These are phyloP conservation scores for Exophiala mesophila DNA, from an alignment of 2,329 filamentous ascomycete genomes.

Conservation along the genomic window DNA sequence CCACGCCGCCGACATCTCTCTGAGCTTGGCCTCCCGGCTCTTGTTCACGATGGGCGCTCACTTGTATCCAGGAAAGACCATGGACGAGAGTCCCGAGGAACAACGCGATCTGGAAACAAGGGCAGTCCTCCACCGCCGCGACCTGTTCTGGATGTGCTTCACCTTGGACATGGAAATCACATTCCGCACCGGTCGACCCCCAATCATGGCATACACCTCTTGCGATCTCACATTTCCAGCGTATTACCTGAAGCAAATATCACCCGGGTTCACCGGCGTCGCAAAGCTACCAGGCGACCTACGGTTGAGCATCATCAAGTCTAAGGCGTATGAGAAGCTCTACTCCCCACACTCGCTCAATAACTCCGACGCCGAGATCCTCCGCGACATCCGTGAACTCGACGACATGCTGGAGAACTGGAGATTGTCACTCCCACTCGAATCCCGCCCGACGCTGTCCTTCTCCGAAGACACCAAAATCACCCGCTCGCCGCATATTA, in stretches of 20 bases:
- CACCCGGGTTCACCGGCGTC: neutral
- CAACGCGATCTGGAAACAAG: too few species aligned
- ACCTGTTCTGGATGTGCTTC: neutral
- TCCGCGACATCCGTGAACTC: conserved; percentile 52
- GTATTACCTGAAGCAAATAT: too few species aligned
- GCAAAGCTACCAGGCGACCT: neutral
- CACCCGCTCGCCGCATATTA: conserved; percentile 24
- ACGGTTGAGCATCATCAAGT: neutral
- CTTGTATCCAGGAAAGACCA: neutral
- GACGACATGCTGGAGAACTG: conserved; percentile 55
- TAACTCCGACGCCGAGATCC: conserved; percentile 34
- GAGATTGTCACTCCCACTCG: conserved; percentile 45
- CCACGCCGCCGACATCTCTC: neutral
- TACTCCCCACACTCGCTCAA: neutral
- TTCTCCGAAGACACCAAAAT: conserved; percentile 32
- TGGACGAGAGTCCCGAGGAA: neutral
- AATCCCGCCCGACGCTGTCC: conserved; percentile 46
- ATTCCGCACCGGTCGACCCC: neutral
- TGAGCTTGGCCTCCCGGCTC: conserved; percentile 7
- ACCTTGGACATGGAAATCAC: neutral
- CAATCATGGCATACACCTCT: neutral
- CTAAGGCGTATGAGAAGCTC: neutral
- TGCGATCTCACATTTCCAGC: neutral
- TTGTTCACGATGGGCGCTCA: conserved; percentile 30
- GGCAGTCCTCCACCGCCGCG: too few species aligned